Evolutionary conservation across 148 eudicot genomes (phyloP), one percentile per base, ranked within the genome.

Genomic region (Nyssa sinensis): DNA sequence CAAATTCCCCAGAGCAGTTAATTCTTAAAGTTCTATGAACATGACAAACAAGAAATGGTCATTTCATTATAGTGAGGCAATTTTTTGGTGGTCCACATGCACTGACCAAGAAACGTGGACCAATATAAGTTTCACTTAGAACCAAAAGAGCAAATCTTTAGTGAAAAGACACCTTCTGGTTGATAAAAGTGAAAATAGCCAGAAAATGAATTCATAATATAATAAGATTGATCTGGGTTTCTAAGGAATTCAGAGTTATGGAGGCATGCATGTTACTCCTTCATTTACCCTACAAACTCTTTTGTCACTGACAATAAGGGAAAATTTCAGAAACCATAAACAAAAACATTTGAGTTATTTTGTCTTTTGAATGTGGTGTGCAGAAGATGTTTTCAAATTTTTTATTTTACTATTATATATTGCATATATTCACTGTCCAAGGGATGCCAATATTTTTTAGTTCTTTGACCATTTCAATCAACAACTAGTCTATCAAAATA

Each of bases 1-100:
- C 44, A 33, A 17, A 35, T 34, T 35, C 9, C 2, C 59, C 21
- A 55, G 34, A 73, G 17, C 39, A 29, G 23, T 28, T 1, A 6
- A 57, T 47, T 24, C n/a, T 71, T 31, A 37, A 55, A 62, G 23
- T 35, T 60, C 53, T 59, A 71, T 41, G 34, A 44, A 44, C 16
- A 39, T 41, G 59, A 62, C 5, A 2, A 41, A 62, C 10, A 5
- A 14, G 32, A 60, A 73, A 62, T 35, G 66, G 66, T 27, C 66
- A 34, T 39, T 16, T 59, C 37, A 58, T 23, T 12, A 58, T 23
- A 7, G 31, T 24, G 53, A 69, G 12, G 37, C 13, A 57, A 23
- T 23, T 24, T 71, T 57, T 35, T 34, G 24, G 58, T 70, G 29
- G 47, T 55, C 41, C 61, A 34, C 29, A 53, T 31, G 6, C 61